A percentile compares a stretch with the other conserved stretches of the same genome.
These are phyloP conservation scores for Ogataea nakhonphanomensis DNA, from an alignment of 805 yeast genomes.

Conservation along the genomic window DNA sequence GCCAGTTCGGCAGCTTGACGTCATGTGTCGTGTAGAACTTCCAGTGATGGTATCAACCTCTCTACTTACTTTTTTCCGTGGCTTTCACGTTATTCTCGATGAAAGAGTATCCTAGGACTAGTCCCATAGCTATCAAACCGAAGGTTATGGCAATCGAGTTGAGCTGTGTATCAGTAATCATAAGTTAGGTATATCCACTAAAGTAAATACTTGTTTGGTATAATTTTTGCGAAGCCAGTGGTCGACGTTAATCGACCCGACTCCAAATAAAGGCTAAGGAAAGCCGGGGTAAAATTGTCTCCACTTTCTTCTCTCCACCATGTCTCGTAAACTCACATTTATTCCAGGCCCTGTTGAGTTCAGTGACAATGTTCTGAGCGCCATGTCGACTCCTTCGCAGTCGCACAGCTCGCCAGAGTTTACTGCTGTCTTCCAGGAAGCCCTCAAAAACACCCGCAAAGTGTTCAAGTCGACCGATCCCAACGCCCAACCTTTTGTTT, in stretches of 20 bases:
- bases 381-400: slow-evolving; percentile 79
- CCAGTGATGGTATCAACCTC: too few relatives aligned
- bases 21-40: too few relatives aligned
- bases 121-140: slow-evolving; percentile 67
- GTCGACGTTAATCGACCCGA: neutral
- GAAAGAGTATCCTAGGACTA: slow-evolving; percentile 67
- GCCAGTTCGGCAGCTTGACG: too few relatives aligned
- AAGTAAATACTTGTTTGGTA: too few relatives aligned
- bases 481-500: slow-evolving; percentile 72
- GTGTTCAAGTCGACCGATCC: slow-evolving; percentile 68
- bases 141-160: slow-evolving; percentile 67
- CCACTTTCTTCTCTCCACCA: slow-evolving; percentile 5
- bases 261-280: neutral
- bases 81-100: slow-evolving; percentile 27
- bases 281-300: slow-evolving; percentile 6
- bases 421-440: slow-evolving; percentile 65
- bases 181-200: slow-evolving; percentile 26
- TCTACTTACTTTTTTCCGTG: slow-evolving; percentile 5
- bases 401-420: slow-evolving; percentile 92
- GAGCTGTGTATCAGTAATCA: slow-evolving; percentile 84
- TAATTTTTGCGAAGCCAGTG: neutral
- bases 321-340: slow-evolving; percentile 33
- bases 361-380: slow-evolving; percentile 71
- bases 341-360: slow-evolving; percentile 44
- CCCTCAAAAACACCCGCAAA: slow-evolving; percentile 62